Evolutionary conservation across 2,329 filamentous ascomycete species (phyloP).

Genomic region (Neonectria sp.): DNA sequence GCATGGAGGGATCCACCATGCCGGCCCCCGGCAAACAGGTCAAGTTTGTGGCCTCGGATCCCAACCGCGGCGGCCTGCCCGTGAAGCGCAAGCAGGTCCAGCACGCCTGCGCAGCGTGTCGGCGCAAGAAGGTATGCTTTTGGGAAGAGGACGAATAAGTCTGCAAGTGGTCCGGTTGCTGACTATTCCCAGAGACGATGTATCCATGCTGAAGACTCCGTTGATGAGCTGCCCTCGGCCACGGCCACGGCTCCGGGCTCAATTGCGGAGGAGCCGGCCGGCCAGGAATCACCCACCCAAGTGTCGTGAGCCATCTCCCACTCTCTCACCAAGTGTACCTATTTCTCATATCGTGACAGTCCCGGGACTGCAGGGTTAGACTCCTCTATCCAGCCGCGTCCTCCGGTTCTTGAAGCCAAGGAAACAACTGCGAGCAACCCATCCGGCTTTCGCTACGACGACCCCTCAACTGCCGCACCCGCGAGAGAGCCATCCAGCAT

Average conservation of each 20-base stretch:
- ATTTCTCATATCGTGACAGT: conserved; percentile 29
- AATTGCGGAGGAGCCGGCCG: conserved; percentile 43
- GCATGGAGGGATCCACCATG: conserved; percentile 37
- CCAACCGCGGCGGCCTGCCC: conserved; percentile 64
- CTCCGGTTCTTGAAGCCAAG: conserved; percentile 24
- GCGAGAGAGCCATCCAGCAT: conserved; percentile 35
- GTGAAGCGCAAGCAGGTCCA: conserved; percentile 73
- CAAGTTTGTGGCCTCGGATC: conserved; percentile 71
- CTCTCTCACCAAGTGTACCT: background rate
- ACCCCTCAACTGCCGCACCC: conserved; percentile 23
- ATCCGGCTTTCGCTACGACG: conserved; percentile 32
- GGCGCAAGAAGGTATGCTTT: conserved; percentile 65
- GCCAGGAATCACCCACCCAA: conserved; percentile 49
- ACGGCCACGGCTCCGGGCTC: conserved; percentile 22
- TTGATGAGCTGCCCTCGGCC: conserved; percentile 42
- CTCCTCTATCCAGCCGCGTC: conserved; percentile 18
- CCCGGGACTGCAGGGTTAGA: conserved; percentile 28
- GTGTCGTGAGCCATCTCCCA: conserved; percentile 47
- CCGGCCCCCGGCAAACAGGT: conserved; percentile 53
- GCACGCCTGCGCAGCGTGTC: conserved; percentile 70
- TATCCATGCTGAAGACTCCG: conserved; percentile 57
- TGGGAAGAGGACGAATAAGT: no score
- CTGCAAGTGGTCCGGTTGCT: background rate
- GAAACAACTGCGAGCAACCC: conserved; percentile 24
- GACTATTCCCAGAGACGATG: conserved; percentile 58